Evolutionary conservation across 225 moss, liverwort and hornwort species (phyloP), one percentile per base, ranked within the genome.

Genomic region (Bryum argenteum): DNA sequence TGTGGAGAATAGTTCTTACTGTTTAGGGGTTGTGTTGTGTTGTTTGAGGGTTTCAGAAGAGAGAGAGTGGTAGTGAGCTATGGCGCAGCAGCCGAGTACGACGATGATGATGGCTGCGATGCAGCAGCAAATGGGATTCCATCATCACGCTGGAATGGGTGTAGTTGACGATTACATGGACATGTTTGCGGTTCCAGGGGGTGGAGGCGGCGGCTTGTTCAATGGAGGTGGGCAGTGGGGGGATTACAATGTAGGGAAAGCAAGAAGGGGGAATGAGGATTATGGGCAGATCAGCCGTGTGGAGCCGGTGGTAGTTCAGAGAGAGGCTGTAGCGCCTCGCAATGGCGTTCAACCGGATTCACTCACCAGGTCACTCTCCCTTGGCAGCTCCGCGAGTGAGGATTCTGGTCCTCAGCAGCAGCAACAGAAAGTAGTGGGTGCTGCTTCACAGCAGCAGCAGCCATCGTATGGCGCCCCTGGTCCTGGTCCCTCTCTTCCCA

Each of bases 351-450:
- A 4, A 6, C 78, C 13, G 81, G 78, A 78, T 70, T 85, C 90
- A 0, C 84, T 94, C 13, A 85, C 88, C 11, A 78, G 97, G 72
- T 97, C 94, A 3, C 79, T 94, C 14, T 97, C 97, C 8, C 83
- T 94, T 11, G 97, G 97, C 23, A 94, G 94, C 75, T 94, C 92
- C 54, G 94, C 92, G 8, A 97, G 97, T 72, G 97, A 97, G 65
- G 97, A 94, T 64, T 97, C 97, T n/a, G 92, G 92, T 10, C 80
- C 88, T 6, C 92, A 84, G 66, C 84, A 75, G 69, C 91, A 84
- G 40, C 81, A 77, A 58, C 80, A 71, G 50, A 75, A 77, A 68
- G 85, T 76, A 74, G 90, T 83, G 65, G 81, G 89, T 38, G 86
- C 96, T 16, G 79, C 90, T 9, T 81, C 86, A 13, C 89, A 87